Evolutionary conservation across 2,329 filamentous ascomycete genomes (phyloP), one percentile per base, ranked within the genome.

Genomic region (Apiospora arundinis): DNA sequence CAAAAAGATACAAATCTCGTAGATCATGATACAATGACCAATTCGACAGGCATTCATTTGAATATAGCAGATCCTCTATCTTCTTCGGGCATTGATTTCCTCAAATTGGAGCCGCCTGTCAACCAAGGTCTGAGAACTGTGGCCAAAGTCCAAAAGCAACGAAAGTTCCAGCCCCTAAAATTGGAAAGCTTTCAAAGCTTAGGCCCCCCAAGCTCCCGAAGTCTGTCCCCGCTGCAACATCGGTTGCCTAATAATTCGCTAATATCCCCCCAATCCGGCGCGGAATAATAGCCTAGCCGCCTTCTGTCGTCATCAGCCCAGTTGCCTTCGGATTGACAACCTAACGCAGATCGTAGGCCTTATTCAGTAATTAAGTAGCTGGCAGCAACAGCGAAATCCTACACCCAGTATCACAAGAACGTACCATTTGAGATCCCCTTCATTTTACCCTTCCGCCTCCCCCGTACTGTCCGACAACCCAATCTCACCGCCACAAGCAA

Each of bases 271-370:
- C 40, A 46, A 12, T 67, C 65, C 65, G 65, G 65, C 40, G 14
- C 65, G 65, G 65, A 67, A 67, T 42, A 67, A 67, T 67, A 45
- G 40, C 40, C 65, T 67, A 45, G 40, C 65, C 65, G 40, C 44
- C 40, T 46, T 46, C 65, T 67, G 56, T 67, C 65, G 65, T 67
- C 65, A 67, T 67, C 65, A 67, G 65, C 65, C 12, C 65, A 46
- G 42, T 16, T 67, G 65, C 65, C 65, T 67, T 67, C 65, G 4
- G 65, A 67, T 46, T 67, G 65, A 14, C 23, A 44, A 46, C 40
- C 40, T 28, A 45, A 44, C n/a, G 65, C 11, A 46, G 65, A 46
- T 45, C 56, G 56, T 40, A 32, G 18, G 56, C 37, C 11, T n/a
- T 40, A 63, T 21, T 40, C 56, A 40, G 9, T 40, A 63, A 40